Evolutionary conservation across 2,329 filamentous ascomycete species (phyloP), one percentile per base, ranked within the genome.

Genomic region (Pyricularia sp.): DNA sequence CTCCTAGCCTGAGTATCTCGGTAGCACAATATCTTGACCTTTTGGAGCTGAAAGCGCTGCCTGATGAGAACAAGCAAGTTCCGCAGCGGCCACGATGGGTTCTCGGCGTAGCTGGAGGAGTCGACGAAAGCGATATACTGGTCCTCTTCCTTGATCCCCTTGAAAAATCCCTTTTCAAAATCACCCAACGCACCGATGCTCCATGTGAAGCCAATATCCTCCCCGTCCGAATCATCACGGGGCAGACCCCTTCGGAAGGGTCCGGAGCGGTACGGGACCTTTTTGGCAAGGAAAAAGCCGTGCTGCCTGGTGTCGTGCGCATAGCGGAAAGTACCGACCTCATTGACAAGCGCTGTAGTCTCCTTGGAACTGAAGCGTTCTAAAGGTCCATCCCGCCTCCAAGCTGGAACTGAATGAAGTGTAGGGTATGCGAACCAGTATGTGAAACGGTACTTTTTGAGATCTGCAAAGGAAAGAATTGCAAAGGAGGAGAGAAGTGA

Each of bases 391-490:
- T 81, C 75, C 63, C 87, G 79, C 70, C 84, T 88, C 94, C 94
- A 99, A 31, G 83, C 80, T 1, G 91, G 91, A 65, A 93, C 88
- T 4, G 93, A 96, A 73, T 96, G 93, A 60, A 99, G 82, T 19
- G 93, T 92, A 0, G 94, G 94, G 72, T 96, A 99, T 5, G 89
- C 93, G 75, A 97, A 97, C 87, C 96, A 96, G 77, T 97, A 97
- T n/a, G 89, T 91, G 74, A 97, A 97, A 68, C 88, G 91, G 78
- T 97, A 97, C 73, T 96, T 97, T 76, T 99, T 99, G 40, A 99
- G 83, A 73, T 99, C 93, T 67, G 94, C 93, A 74, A 91, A 99
- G 19, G 91, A 96, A 60, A 97, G 85, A 66, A 96, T 86, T 30
- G 90, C 84, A 75, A 97, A 97, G 7, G 91, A 94, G 4, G 91